These are phyloP conservation scores for Boletus patriciae DNA, from an alignment of 768 basidiomycete genomes.

Conservation along the genomic window DNA sequence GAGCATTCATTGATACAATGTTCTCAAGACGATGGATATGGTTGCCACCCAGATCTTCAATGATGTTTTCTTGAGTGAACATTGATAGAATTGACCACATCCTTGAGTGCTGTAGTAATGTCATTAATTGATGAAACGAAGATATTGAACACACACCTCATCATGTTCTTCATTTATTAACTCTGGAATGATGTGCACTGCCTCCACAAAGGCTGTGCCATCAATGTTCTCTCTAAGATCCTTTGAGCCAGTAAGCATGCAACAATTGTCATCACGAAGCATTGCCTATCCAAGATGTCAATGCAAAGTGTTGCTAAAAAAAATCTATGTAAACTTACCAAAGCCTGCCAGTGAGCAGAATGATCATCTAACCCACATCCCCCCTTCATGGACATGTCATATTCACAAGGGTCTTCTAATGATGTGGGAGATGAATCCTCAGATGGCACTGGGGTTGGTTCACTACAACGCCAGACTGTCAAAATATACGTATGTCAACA, in stretches of 20 bases:
- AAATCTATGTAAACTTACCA: neutral
- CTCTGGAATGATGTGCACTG: constrained; percentile 1
- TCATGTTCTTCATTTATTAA: neutral
- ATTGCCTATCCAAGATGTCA: neutral
- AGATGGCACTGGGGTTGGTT: neutral
- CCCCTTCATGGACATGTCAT: neutral
- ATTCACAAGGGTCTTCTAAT: neutral
- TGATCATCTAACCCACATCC: neutral
- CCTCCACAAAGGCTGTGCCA: neutral
- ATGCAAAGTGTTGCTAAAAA: neutral
- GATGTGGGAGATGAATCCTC: neutral
- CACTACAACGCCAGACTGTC: neutral
- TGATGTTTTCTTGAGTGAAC: neutral
- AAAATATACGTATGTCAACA: neutral
- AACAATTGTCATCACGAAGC: neutral
- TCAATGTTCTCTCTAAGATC: neutral
- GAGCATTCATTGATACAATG: neutral
- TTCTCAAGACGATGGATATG: neutral
- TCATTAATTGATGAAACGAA: neutral
- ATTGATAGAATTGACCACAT: neutral
- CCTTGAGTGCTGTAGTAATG: neutral
- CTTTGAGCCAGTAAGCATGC: neutral
- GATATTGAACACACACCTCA: neutral
- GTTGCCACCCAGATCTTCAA: neutral
- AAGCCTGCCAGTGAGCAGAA: neutral